Base-by-base conservation (phyloP, 768 basidiomycete species). In the Pleurotus platypus region DNA sequence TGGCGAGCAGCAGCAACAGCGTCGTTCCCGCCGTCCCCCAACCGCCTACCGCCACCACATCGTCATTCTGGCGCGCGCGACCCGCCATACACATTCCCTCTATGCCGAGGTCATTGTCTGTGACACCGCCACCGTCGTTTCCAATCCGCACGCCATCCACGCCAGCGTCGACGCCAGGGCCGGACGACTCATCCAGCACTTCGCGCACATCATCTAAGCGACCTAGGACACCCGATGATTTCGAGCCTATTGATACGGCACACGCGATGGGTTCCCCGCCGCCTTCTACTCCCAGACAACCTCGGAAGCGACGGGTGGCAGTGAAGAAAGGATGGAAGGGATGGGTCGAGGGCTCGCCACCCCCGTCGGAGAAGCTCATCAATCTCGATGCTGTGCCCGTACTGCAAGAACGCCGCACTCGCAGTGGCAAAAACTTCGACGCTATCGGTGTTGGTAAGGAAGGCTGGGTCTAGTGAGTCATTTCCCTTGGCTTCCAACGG, bases 301-400 rank as follows among this genome's bases (percentile, higher is more conserved):
- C 30, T 0, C 78, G 79, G 46, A 80, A 77, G 69, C 89, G 82
- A 75, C 85, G 86, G 62, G 74, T 79, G 45, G 78, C 85, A 0
- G 85, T 80, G 37, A 85, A 79, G 72, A 92, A 92, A 69, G 90
- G 90, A 15, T 92, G 90, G 90, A 92, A 92, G 75, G 90, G 90
- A 39, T 92, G 90, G 90, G 87, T 92, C 18, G 90, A 91, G 75
- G 90, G 89, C 62, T 90, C 89, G 18, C 88, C 88, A 22, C 83
- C 84, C 53, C 87, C 90, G 18, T 89, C 88, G 13, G 81, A 85
- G 64, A 91, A 90, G 69, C 74, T 91, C 51, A 92, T 92, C 71
- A 91, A 91, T 65, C 78, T 92, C 59, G 90, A 92, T 68, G 78
- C 79, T 35, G 87, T 85, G 1, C 82, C 85, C 24, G 72, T 87